Evolutionary conservation across 2,329 filamentous ascomycete species (phyloP).

Genomic region (Monilinia vaccinii-corymbosi): DNA sequence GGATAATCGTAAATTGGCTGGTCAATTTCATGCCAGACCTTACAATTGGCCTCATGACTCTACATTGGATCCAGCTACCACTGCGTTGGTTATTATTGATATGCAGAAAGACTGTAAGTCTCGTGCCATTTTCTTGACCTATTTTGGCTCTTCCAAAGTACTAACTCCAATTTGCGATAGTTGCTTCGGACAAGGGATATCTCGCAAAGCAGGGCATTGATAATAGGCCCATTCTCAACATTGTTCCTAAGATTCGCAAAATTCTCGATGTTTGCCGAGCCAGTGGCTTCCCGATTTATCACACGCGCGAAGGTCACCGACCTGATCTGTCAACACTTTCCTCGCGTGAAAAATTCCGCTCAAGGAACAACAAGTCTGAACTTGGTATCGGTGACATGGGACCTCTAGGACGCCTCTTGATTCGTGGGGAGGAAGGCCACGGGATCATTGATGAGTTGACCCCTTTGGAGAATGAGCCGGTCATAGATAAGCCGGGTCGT

Average conservation of each 20-base stretch:
- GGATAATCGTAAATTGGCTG: slow-evolving; percentile 9
- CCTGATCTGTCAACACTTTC: slow-evolving; percentile 47
- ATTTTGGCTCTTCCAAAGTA: not conserved
- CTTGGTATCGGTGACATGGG: slow-evolving; percentile 43
- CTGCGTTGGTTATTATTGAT: slow-evolving; percentile 45
- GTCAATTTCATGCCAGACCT: slow-evolving; percentile 20
- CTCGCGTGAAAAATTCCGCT: slow-evolving; percentile 43
- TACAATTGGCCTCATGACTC: slow-evolving; percentile 35
- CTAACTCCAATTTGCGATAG: not conserved
- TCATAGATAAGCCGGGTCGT: slow-evolving; percentile 31
- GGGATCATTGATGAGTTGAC: slow-evolving; percentile 40
- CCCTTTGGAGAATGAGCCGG: slow-evolving; percentile 23
- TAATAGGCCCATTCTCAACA: slow-evolving; percentile 31
- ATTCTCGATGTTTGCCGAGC: slow-evolving; percentile 36
- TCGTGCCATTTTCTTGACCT: not conserved
- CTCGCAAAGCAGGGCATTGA: slow-evolving; percentile 39
- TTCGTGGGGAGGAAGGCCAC: slow-evolving; percentile 49
- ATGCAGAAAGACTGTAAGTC: slow-evolving; percentile 44
- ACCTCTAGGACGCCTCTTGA: slow-evolving; percentile 47
- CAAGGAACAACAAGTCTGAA: slow-evolving; percentile 40
- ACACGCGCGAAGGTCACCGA: slow-evolving; percentile 45
- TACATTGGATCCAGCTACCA: slow-evolving; percentile 33
- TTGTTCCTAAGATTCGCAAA: slow-evolving; percentile 35
- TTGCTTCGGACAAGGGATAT: slow-evolving; percentile 28
- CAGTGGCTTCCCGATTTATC: slow-evolving; percentile 35